A percentile compares a stretch with the other conserved stretches of the same genome.
Conservation (phyloP, 495 filamentous ascomycete genomes). For the Sphaerosporella brunnea region DNA sequence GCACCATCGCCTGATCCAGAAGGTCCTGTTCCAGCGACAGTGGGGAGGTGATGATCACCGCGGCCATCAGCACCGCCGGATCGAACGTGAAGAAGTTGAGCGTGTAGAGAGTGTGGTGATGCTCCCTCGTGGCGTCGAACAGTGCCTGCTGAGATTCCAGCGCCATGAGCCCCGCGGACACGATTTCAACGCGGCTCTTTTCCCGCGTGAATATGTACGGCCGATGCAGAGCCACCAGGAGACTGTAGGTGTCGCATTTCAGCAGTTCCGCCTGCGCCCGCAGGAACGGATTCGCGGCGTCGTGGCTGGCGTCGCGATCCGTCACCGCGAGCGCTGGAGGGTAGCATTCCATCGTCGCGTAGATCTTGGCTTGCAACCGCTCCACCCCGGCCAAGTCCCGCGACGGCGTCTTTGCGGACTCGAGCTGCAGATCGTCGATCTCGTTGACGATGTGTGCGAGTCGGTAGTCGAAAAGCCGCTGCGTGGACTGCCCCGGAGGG, state of each 20-base stretch:
- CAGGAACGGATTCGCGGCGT: constrained; percentile 36
- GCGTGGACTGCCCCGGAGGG: constrained; percentile 27
- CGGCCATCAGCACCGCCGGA: constrained; percentile 41
- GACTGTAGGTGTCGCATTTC: constrained; percentile 33
- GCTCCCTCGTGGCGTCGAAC: constrained; percentile 33
- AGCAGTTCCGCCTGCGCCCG: constrained; percentile 32
- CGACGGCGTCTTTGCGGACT: constrained; percentile 15
- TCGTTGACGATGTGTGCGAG: constrained; percentile 21
- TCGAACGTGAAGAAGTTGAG: constrained; percentile 35
- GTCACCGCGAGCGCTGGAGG: constrained; percentile 36
- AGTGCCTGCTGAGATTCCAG: constrained; percentile 36
- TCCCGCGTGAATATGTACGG: constrained; percentile 44
- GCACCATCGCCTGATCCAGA: constrained; percentile 15
- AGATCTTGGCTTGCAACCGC: constrained; percentile 34
- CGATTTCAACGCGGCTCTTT: constrained; percentile 34
- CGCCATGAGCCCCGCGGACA: constrained; percentile 39
- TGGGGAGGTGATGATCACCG: constrained; percentile 29
- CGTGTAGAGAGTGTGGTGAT: constrained; percentile 37
- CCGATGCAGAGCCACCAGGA: constrained; percentile 43
- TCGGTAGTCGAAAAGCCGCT: constrained; percentile 24
- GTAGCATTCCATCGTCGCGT: constrained; percentile 31
- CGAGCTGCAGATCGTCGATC: constrained; percentile 23
- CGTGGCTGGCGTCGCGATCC: constrained; percentile 40
- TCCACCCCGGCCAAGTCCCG: constrained; percentile 36
- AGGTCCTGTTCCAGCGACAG: constrained; percentile 15